phyloP scores from a whole-genome alignment of 257 asterid genomes.

The Paraleonurus japonicus region DNA sequence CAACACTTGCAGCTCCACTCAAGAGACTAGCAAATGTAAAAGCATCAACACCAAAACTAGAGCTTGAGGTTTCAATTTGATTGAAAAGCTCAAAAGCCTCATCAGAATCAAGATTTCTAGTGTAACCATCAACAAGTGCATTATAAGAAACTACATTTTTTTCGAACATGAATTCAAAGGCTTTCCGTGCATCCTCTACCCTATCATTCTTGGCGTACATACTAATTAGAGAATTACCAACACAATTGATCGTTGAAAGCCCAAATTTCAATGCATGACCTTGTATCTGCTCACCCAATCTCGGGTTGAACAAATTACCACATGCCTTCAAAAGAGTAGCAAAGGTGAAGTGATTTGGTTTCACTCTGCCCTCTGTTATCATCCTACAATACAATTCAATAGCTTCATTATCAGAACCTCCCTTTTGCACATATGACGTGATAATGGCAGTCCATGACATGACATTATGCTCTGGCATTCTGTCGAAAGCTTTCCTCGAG shows the following conservation, averaged over 20 bases:
- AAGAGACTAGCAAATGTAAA: slow-evolving; percentile 86
- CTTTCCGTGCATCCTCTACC: slow-evolving; percentile 75
- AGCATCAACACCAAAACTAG: slow-evolving; percentile 57
- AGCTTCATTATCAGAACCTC: slow-evolving; percentile 54
- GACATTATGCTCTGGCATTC: slow-evolving; percentile 74
- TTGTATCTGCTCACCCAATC: slow-evolving; percentile 61
- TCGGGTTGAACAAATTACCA: slow-evolving; percentile 51
- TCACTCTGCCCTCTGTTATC: slow-evolving; percentile 58
- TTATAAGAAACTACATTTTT: slow-evolving; percentile 79
- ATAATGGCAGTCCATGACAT: slow-evolving; percentile 95
- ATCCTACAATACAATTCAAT: slow-evolving; percentile 59
- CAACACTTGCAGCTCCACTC: slow-evolving; percentile 93
- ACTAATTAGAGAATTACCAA: slow-evolving; percentile 83
- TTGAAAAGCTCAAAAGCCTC: slow-evolving; percentile 60
- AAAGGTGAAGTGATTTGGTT: slow-evolving; percentile 87
- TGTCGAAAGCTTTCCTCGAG: slow-evolving; percentile 70
- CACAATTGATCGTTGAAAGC: slow-evolving; percentile 61
- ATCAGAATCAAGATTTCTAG: slow-evolving; percentile 40
- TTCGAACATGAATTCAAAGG: slow-evolving; percentile 74
- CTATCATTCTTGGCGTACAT: slow-evolving; percentile 71
- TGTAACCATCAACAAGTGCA: slow-evolving; percentile 59
- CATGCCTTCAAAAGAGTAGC: slow-evolving; percentile 78
- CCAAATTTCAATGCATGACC: slow-evolving; percentile 71
- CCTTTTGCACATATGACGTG: slow-evolving; percentile 71
- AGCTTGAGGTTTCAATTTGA: slow-evolving; percentile 43